Base-by-base conservation (phyloP, 2,329 filamentous ascomycete genomes). In the Ceratocystiopsis sp. region DNA sequence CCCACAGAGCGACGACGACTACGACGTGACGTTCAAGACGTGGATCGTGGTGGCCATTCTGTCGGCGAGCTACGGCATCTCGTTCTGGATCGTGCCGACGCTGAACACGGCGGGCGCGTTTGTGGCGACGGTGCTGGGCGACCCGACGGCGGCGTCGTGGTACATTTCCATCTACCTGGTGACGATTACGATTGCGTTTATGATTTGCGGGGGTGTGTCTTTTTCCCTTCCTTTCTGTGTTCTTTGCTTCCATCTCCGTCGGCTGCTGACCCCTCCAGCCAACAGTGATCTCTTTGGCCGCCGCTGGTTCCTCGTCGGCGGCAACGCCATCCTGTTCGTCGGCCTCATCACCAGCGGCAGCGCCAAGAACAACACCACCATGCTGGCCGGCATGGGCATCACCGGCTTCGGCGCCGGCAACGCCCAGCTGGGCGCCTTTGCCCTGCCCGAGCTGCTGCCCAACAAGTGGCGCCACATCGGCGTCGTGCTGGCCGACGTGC, bases 231-330 rank as follows among this genome's bases (percentile, higher is more conserved):
- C 8, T 21, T 4, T 8, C 21, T 21, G 21, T 21, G 8, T 21
- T 21, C 4, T 4, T 21, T 21, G 4, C 8, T 8, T 4, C 21
- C 4, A 8, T 21, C 21, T 21, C 21, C 21, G n/a, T n/a, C n/a
- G n/a, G n/a, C n/a, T n/a, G 4, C 21, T 21, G 8, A 21, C 21
- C 21, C 21, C 4, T 21, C 4, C 21, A 21, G 21, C 64, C 7
- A 68, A 68, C 51, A 65, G 62, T 12, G 65, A 69, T 51, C 53
- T 68, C 13, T 59, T 68, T 17, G 65, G 66, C 14, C 60, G 66
- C 44, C 56, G 64, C 32, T 66, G 61, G 61, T 66, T 67, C 49
- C 52, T 67, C 37, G 55, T 65, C 2, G 51, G 57, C 19, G 64
- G 64, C 16, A 66, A 66, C 46, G 50, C 63, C 36, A 46, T 63